Evolutionary conservation across 768 basidiomycete species (phyloP).

Genomic region (Lactifluus volemus): DNA sequence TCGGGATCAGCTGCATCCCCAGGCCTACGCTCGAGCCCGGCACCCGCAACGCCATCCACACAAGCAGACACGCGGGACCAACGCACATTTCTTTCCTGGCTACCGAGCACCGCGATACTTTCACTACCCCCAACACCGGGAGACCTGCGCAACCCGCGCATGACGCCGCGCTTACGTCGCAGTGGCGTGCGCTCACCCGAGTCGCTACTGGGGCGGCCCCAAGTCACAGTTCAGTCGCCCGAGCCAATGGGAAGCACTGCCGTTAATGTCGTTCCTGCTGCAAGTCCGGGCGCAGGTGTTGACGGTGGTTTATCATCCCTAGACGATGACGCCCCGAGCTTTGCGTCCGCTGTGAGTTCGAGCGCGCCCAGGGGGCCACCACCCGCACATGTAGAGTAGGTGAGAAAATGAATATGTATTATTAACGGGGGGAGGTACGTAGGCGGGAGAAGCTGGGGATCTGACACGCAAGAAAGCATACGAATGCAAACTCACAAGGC

Average conservation of each 20-base stretch:
- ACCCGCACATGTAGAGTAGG: background rate
- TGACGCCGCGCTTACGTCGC: slow-evolving; percentile 49
- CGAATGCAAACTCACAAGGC: background rate
- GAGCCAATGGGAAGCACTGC: background rate
- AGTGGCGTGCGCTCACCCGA: slow-evolving; percentile 63
- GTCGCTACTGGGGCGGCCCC: slow-evolving; percentile 39
- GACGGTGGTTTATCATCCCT: background rate
- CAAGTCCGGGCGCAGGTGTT: background rate
- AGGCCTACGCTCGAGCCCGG: slow-evolving; percentile 1
- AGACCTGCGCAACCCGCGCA: slow-evolving; percentile 18
- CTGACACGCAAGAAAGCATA: background rate
- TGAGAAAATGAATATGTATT: background rate
- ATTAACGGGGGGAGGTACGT: background rate
- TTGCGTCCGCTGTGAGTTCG: too few species aligned
- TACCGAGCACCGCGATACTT: too few species aligned
- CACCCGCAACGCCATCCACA: background rate
- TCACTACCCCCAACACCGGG: slow-evolving; percentile 2
- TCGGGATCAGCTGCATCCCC: background rate
- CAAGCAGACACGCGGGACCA: background rate
- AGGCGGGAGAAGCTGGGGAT: background rate
- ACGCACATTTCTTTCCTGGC: slow-evolving; percentile 11
- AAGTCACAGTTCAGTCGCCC: background rate
- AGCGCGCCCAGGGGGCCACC: background rate
- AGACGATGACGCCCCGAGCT: background rate
- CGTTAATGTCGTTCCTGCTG: background rate